Percentiles rank a stretch among this genome's conserved stretches.
Evolutionary conservation across 306 rosid genomes (phyloP).

Genomic region (Echinosophora koreensis): DNA sequence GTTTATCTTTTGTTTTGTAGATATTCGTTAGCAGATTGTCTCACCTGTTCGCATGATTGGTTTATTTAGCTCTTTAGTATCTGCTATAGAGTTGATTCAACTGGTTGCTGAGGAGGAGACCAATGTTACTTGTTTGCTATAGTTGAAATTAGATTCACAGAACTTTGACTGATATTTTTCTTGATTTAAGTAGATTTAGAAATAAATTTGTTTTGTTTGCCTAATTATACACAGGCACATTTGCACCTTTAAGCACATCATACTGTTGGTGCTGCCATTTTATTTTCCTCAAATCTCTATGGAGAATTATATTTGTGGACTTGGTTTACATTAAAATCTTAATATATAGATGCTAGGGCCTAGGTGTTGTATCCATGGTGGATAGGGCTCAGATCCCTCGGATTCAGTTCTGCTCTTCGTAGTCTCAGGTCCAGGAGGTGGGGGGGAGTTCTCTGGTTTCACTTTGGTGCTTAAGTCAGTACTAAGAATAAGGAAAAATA

Average conservation of each 20-base stretch:
- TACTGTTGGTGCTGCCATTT: constrained; percentile 20
- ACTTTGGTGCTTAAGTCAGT: not conserved
- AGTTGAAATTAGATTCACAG: constrained; percentile 37
- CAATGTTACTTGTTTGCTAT: constrained; percentile 7
- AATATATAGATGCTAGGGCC: constrained; percentile 1
- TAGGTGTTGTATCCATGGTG: not conserved
- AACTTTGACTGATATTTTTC: constrained; percentile 20
- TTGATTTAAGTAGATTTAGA: constrained; percentile 1
- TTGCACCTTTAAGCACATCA: not conserved
- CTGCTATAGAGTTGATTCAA: constrained; percentile 34
- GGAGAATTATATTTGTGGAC: constrained; percentile 15
- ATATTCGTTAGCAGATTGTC: constrained; percentile 43
- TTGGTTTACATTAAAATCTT: not conserved
- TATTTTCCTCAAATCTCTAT: not conserved
- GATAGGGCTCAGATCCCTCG: not conserved
- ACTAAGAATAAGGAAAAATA: constrained; percentile 9
- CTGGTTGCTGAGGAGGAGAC: constrained; percentile 35
- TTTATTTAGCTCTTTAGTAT: constrained; percentile 23
- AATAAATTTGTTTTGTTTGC: not conserved
- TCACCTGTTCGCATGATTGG: constrained; percentile 25
- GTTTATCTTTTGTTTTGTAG: constrained; percentile 39
- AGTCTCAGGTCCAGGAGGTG: not conserved
- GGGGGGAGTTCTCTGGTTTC: too few species aligned
- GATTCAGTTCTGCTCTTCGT: not conserved
- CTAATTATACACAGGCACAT: not conserved